phyloP scores from a whole-genome alignment of 192 early-diverging fungal genomes.

The Diversispora eburnea region DNA sequence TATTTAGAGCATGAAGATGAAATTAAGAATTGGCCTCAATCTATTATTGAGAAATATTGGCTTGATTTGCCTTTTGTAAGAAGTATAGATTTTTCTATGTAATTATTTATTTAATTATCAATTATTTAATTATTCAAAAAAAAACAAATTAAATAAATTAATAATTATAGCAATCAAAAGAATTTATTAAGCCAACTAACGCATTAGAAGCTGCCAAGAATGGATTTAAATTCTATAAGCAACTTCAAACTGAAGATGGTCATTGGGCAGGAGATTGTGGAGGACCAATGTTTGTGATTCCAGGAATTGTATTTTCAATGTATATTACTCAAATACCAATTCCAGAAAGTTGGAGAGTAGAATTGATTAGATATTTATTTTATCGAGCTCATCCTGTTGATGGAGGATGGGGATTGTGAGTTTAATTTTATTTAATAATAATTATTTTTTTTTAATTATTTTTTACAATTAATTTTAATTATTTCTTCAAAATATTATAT shows the following conservation, averaged over 20 bases:
- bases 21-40: conserved; percentile 65
- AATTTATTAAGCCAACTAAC: conserved; percentile 57
- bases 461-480: not conserved
- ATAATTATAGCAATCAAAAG: conserved; percentile 23
- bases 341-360: conserved; percentile 60
- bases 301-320: conserved; percentile 84
- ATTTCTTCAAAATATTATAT: not conserved
- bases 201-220: conserved; percentile 82
- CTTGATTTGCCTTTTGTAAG: conserved; percentile 57
- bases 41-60: conserved; percentile 82
- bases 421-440: conserved; percentile 16
- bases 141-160: not conserved
- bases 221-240: conserved; percentile 85
- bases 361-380: conserved; percentile 85
- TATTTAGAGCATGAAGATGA: conserved; percentile 61
- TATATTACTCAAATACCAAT: conserved; percentile 77
- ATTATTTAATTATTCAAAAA: not conserved
- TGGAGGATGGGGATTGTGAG: conserved; percentile 95
- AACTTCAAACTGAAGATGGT: conserved; percentile 86
- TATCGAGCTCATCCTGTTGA: conserved; percentile 78
- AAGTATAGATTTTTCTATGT: not conserved
- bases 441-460: not conserved
- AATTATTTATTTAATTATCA: not conserved
- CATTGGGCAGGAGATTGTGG: conserved; percentile 97
- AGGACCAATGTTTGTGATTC: conserved; percentile 95